Evolutionary conservation across 169 alveolate genomes (phyloP).

Genomic region (Plasmodium fragile): DNA sequence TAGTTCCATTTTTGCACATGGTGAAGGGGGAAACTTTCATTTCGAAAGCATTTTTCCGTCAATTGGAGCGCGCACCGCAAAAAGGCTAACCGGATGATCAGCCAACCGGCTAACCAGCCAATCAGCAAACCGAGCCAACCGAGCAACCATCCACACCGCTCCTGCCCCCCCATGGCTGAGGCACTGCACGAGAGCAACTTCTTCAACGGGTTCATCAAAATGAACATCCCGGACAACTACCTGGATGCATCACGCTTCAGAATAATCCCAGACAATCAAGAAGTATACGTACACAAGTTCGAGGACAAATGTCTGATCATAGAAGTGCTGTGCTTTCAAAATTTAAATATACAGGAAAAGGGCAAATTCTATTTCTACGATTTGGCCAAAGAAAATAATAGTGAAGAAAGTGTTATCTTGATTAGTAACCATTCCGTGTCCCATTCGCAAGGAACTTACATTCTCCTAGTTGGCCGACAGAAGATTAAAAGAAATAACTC

Average conservation of each 20-base stretch:
- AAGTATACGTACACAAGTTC: constrained; percentile 61
- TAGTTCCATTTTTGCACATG: neutral
- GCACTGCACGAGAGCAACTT: constrained; percentile 30
- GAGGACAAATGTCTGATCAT: constrained; percentile 49
- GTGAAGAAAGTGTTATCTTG: constrained; percentile 54
- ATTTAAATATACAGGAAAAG: constrained; percentile 36
- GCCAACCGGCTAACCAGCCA: neutral
- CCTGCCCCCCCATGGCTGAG: constrained; percentile 5
- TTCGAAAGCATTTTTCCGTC: neutral
- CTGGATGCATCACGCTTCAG: constrained; percentile 36
- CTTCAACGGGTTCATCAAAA: constrained; percentile 33
- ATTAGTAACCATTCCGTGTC: constrained; percentile 8
- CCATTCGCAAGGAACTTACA: constrained; percentile 40
- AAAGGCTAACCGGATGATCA: neutral
- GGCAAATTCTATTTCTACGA: constrained; percentile 68
- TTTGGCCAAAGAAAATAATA: constrained; percentile 57
- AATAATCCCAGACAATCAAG: constrained; percentile 73
- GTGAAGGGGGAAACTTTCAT: neutral
- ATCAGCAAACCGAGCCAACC: neutral
- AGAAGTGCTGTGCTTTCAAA: constrained; percentile 32
- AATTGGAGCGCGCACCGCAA: neutral
- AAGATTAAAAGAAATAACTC: constrained; percentile 42
- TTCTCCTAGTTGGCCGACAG: constrained; percentile 54
- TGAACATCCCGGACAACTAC: constrained; percentile 50
- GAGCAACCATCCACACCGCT: neutral